phyloP scores from a whole-genome alignment of 2,329 filamentous ascomycete genomes.

The Fusarium nisikadoi region DNA sequence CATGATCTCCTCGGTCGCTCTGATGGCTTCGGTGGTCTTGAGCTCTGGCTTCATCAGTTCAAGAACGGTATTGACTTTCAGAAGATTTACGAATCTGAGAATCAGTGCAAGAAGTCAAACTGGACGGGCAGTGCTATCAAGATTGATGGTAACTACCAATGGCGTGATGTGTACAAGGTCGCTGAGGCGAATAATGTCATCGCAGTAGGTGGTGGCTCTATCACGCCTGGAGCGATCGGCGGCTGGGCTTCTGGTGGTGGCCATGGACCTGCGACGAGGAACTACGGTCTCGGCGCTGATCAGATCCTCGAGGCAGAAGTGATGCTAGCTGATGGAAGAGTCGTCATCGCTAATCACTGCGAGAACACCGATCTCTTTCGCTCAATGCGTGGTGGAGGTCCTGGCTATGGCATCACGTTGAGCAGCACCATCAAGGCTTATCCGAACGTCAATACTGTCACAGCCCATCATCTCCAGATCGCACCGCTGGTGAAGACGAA shows the following conservation, averaged over 20 bases:
- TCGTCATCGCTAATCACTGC: conserved; percentile 22
- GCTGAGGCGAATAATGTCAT: conserved; percentile 25
- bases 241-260: conserved; percentile 30
- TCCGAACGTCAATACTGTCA: conserved; percentile 20
- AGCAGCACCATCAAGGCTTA: conserved; percentile 30
- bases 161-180: conserved; percentile 31
- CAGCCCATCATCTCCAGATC: conserved; percentile 10
- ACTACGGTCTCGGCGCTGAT: conserved; percentile 27
- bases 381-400: conserved; percentile 24
- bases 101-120: not conserved
- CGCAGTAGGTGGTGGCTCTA: conserved; percentile 25
- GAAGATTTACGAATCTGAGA: conserved; percentile 1
- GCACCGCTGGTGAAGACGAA: conserved; percentile 16
- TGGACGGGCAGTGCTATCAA: conserved; percentile 23
- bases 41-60: conserved; percentile 29
- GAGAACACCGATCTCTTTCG: conserved; percentile 27
- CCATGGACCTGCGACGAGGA: conserved; percentile 27
- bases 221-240: conserved; percentile 28
- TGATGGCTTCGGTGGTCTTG: conserved; percentile 25
- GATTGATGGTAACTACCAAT: conserved; percentile 26
- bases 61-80: conserved; percentile 14
- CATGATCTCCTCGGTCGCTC: conserved; percentile 31
- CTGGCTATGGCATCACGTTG: conserved; percentile 20
- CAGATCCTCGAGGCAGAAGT: conserved; percentile 30
- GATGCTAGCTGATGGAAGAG: conserved; percentile 19